Evolutionary conservation across 257 asterid genomes (phyloP), one percentile per base, ranked within the genome.

Genomic region (Penstemon davidsonii): DNA sequence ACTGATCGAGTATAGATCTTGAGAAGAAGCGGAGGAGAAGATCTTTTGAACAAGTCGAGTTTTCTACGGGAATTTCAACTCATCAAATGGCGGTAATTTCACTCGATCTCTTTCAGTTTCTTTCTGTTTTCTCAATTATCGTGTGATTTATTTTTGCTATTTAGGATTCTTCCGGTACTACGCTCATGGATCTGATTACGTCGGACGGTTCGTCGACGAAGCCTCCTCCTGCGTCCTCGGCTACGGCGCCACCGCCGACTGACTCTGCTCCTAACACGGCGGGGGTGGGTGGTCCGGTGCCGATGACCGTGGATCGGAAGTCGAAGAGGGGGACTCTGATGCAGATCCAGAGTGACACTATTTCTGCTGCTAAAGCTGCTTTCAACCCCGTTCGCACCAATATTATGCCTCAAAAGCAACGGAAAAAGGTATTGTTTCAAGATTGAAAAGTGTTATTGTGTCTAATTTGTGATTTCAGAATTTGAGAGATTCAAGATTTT

Each of bases 261-360:
- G 91, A 83, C 54, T 67, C 91, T 51, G 45, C 87, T 46, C 61
- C 68, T 40, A 69, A 44, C 58, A 15, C 76, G 15, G 56, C 80
- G 5, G 40, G 81, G 12, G 57, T 71, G 38, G 79, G 82, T 41
- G 69, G 88, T 25, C 81, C 92, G 50, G 78, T 84, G 68, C 96
- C 94, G 9, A 68, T 79, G 70, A 74, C 58, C 75, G 83, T 69
- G 60, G 99, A 94, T 78, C 88, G 87, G 88, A 94, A 73, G 86
- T 80, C 96, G 55, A 94, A 84, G 93, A 94, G 73, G 81, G 95
- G 89, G 75, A 87, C 94, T 62, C 78, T 94, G 49, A 76, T 94
- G 96, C 97, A 94, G 92, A 91, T 94, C 96, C 99, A 91, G 78
- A 91, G 95, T 67, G 97, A 91, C 81, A 94, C 96, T 50, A 83